A percentile compares a stretch with the other conserved stretches of the same genome.
Evolutionary conservation across 2,329 filamentous ascomycete species (phyloP).

Genomic region (Colletotrichum lupini): DNA sequence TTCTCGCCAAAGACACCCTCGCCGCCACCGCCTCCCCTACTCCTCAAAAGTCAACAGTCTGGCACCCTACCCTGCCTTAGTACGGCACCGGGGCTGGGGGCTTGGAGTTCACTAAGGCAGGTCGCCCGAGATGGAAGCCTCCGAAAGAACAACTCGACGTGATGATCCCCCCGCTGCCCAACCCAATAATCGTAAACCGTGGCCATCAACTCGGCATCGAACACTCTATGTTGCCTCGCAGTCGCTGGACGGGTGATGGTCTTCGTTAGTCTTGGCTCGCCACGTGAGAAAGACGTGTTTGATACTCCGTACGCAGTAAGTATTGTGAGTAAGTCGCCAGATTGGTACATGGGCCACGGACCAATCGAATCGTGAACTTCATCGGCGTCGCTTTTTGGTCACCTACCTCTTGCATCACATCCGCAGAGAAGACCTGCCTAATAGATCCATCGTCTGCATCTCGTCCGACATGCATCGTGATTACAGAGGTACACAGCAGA

Average conservation of each 20-base stretch:
- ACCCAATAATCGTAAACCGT: not conserved
- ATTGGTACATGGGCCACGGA: not conserved
- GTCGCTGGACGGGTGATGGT: too few species aligned
- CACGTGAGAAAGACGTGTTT: not conserved
- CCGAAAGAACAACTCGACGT: not conserved
- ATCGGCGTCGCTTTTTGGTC: not conserved
- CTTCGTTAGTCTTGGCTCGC: not conserved
- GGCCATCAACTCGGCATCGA: not conserved
- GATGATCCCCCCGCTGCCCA: slow-evolving; percentile 1
- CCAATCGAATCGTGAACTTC: not conserved
- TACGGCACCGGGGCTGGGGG: slow-evolving; percentile 6
- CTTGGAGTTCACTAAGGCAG: slow-evolving; percentile 3
- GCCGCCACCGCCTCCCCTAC: not conserved
- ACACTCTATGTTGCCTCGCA: not conserved
- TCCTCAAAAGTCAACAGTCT: not conserved
- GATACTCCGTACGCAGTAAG: not conserved
- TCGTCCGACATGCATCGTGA: not conserved
- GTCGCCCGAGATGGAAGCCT: slow-evolving; percentile 17
- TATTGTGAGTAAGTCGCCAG: not conserved
- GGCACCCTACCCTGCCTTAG: slow-evolving; percentile 4
- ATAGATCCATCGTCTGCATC: not conserved
- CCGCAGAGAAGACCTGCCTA: slow-evolving; percentile 1
- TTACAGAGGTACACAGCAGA: not conserved
- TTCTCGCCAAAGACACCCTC: not conserved
- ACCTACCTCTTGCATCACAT: slow-evolving; percentile 13